Conservation (phyloP, 2,329 filamentous ascomycete species). For the Stenocarpella maydis region DNA sequence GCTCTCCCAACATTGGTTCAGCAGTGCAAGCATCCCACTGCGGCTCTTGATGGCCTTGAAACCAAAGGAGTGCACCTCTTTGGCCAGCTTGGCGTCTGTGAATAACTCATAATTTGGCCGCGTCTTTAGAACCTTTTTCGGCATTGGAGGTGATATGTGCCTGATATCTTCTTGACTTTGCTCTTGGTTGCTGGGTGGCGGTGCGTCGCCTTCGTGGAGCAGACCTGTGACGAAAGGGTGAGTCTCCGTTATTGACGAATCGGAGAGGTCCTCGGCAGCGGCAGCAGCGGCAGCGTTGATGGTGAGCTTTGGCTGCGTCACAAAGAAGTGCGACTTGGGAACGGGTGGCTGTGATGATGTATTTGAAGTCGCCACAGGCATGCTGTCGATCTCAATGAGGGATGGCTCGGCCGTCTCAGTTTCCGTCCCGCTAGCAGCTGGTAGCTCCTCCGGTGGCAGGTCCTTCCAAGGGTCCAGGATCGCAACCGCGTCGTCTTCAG, state of each 20-base stretch:
- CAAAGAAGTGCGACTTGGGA: constrained; percentile 36
- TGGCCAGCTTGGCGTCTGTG: constrained; percentile 69
- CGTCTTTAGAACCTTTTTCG: constrained; percentile 32
- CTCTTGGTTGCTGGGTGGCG: constrained; percentile 45
- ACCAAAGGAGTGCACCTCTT: constrained; percentile 69
- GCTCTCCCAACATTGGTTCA: constrained; percentile 76
- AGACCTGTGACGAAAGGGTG: constrained; percentile 21
- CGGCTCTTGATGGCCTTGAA: constrained; percentile 78
- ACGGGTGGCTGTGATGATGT: background rate
- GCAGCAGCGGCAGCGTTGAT: constrained; percentile 16
- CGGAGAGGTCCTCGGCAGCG: background rate
- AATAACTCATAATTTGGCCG: constrained; percentile 68
- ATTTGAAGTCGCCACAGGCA: constrained; percentile 11
- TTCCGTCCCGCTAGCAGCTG: constrained; percentile 15
- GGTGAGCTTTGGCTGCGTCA: constrained; percentile 35
- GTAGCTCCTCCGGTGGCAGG: constrained; percentile 35
- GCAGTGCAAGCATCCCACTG: constrained; percentile 72
- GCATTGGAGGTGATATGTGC: constrained; percentile 3
- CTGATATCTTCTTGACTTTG: constrained; percentile 40
- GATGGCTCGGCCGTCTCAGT: constrained; percentile 22
- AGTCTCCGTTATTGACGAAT: background rate
- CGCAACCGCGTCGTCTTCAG: constrained; percentile 36
- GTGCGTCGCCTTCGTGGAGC: constrained; percentile 37
- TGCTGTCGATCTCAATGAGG: constrained; percentile 26
- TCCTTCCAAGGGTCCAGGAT: constrained; percentile 43